Percentiles rank a stretch among this genome's conserved stretches.
These are phyloP conservation scores for Lentinula detonsa DNA, from an alignment of 768 basidiomycete genomes.

Conservation along the genomic window DNA sequence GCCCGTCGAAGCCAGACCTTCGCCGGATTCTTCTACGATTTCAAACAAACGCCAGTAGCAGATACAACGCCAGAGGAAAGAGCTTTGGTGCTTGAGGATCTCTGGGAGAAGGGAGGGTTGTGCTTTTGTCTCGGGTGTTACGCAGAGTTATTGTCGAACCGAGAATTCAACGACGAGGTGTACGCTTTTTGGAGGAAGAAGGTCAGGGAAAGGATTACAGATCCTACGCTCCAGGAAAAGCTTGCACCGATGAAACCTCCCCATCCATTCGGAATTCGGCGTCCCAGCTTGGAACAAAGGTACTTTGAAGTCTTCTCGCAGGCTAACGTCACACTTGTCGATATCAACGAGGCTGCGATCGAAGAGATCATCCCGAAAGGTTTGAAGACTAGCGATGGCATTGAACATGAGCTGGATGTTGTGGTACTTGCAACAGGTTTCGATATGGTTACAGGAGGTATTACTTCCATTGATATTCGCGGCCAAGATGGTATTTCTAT, in stretches of 20 bases:
- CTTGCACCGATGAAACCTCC: slow-evolving; percentile 3
- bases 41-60: neutral
- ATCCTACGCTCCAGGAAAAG: slow-evolving; percentile 3
- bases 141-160: neutral
- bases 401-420: slow-evolving; percentile 6
- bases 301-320: slow-evolving; percentile 3
- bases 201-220: neutral
- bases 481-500: neutral
- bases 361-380: neutral
- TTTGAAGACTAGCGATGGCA: neutral
- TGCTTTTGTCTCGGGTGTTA: neutral
- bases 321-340: slow-evolving; percentile 4
- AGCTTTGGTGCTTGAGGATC: slow-evolving; percentile 5
- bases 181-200: slow-evolving; percentile 8
- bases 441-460: too few species aligned
- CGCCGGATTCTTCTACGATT: slow-evolving; percentile 8
- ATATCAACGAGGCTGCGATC: neutral
- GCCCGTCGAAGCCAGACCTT: neutral
- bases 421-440: too few species aligned
- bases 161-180: neutral
- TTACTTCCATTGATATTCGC: neutral
- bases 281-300: slow-evolving; percentile 1
- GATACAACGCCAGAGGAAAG: slow-evolving; percentile 9
- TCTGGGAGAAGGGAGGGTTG: slow-evolving; percentile 11
- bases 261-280: slow-evolving; percentile 1